A percentile compares a stretch with the other conserved stretches of the same genome.
phyloP scores from a whole-genome alignment of 2,329 filamentous ascomycete genomes.

The Dactylellina leptospora region DNA sequence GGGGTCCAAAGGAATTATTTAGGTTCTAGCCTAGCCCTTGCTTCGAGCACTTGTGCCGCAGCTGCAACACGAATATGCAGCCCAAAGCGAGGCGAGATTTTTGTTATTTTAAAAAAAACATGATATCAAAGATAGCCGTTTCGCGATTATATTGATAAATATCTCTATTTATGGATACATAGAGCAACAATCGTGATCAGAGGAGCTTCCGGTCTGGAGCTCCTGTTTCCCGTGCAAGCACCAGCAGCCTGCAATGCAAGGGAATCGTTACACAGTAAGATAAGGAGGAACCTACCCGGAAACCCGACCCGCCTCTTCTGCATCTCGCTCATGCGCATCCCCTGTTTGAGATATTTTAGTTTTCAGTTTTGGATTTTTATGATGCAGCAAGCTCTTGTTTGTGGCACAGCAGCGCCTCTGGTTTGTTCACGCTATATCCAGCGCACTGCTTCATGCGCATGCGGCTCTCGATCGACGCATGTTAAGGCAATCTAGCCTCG shows the following conservation, averaged over 20 bases:
- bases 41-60: not conserved
- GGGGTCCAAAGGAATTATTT: conserved; percentile 16
- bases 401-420: no score
- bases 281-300: conserved; percentile 25
- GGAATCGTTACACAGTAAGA: conserved; percentile 35
- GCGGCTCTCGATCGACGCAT: no score
- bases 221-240: conserved; percentile 2
- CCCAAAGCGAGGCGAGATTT: not conserved
- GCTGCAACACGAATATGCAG: conserved; percentile 40
- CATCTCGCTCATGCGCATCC: conserved; percentile 10
- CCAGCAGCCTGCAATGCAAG: conserved; percentile 35
- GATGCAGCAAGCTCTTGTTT: no score
- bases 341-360: conserved; percentile 21
- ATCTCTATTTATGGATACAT: no score
- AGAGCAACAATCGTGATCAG: no score
- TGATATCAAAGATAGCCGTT: not conserved
- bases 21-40: conserved; percentile 6
- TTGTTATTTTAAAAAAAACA: not conserved
- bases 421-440: no score
- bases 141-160: no score
- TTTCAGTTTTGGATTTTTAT: not conserved
- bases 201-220: no score
- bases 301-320: conserved; percentile 31
- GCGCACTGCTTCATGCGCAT: no score
- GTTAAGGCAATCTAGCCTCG: no score